Evolutionary conservation across 306 rosid genomes (phyloP).

Genomic region (Corylus avellana): DNA sequence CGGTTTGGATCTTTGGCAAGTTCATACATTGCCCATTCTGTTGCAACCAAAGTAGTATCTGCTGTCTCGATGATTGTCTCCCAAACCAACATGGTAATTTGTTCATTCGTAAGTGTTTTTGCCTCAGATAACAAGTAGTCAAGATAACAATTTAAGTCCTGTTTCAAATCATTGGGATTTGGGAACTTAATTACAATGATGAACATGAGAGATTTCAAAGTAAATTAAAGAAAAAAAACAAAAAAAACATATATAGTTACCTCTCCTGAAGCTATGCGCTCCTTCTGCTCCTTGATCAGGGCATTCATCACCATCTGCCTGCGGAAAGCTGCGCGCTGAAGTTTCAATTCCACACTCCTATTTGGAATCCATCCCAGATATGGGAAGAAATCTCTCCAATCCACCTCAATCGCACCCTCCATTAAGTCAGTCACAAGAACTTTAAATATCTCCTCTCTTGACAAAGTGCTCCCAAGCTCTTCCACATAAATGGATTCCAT

Average conservation of each 20-base stretch:
- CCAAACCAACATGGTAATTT: constrained; percentile 71
- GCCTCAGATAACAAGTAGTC: constrained; percentile 68
- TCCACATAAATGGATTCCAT: constrained; percentile 66
- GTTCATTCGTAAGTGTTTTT: constrained; percentile 57
- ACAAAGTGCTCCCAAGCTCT: constrained; percentile 49
- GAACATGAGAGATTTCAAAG: background rate
- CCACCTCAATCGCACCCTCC: constrained; percentile 97
- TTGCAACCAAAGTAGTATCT: constrained; percentile 73
- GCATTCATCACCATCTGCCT: constrained; percentile 64
- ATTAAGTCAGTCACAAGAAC: constrained; percentile 69
- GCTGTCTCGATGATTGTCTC: constrained; percentile 81
- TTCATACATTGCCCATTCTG: constrained; percentile 96
- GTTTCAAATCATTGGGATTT: constrained; percentile 12
- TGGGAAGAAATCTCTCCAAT: constrained; percentile 98
- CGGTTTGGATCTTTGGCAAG: constrained; percentile 62
- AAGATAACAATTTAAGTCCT: constrained; percentile 65
- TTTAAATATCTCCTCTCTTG: constrained; percentile 56
- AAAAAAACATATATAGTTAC: constrained; percentile 21
- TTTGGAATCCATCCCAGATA: constrained; percentile 93
- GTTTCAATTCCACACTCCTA: constrained; percentile 50
- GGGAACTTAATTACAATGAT: constrained; percentile 11
- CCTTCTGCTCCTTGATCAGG: constrained; percentile 59
- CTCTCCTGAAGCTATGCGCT: constrained; percentile 74
- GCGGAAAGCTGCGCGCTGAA: constrained; percentile 32
- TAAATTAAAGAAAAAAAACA: background rate